Base-by-base conservation (phyloP, 2,329 filamentous ascomycete genomes). In the Pseudogymnoascus sp. region DNA sequence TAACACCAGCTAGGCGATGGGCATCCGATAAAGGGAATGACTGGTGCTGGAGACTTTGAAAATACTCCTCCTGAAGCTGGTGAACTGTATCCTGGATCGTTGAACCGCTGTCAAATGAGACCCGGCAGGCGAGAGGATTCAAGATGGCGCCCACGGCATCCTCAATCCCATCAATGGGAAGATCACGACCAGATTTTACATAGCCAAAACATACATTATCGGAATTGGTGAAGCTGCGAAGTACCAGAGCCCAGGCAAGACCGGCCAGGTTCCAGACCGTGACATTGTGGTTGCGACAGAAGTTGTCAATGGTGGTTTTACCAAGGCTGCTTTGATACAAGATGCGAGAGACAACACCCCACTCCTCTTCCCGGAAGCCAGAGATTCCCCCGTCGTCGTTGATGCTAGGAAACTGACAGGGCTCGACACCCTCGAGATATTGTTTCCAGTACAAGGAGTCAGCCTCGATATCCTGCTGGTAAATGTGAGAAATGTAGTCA, bases 381-480 rank as follows among this genome's bases (percentile, higher is more conserved):
- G 17, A 42, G 17, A 5, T 9, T 8, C 9, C 17, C 17, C 10
- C 17, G 8, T 42, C 38, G 9, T 68, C 66, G 15, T 68, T 70
- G 17, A 72, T 63, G 5, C 64, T 50, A 1, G 79, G 79, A 67
- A 82, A 80, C 60, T 76, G 71, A 66, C 78, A 81, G 1, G 79
- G 76, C 67, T 81, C 78, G 21, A 77, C 64, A 9, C 76, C 78
- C 1, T 72, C 71, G 7, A 81, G 72, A 47, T 79, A 77, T 0
- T 70, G 67, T 63, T 76, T 79, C 79, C 79, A 82, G 67, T 79
- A 80, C 15, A 71, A 68, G 15, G 78, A 64, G 36, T 75, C 76
- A 3, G 67, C 69, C 21, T 73, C 70, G 5, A 71, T 69, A 5
- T 74, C 69, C 36, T 67, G 69, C 2, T 69, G 66, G 33, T 73